Base-by-base conservation (phyloP, 805 yeast genomes). In the Ogataea pini region DNA sequence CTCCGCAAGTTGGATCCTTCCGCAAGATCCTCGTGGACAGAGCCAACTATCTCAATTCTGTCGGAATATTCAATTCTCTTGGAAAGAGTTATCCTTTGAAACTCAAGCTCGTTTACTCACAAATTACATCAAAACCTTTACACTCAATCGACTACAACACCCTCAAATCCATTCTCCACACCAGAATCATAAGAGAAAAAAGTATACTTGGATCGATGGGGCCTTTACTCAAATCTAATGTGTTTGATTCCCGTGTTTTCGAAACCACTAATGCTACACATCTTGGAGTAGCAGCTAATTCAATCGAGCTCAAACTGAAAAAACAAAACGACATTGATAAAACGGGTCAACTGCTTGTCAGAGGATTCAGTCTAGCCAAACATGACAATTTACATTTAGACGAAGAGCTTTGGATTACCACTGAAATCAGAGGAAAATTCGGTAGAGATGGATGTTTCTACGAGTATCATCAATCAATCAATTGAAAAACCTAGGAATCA, bases 381-480 rank as follows among this genome's bases (percentile, higher is more conserved):
- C 44, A 51, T 18, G 59, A 48, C 8, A 46, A 31, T 3, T 38
- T 52, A 27, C 50, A 38, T 1, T 57, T 61, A 3, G 77, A 76
- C n/a, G 72, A 77, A 7, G 81, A 77, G 51, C 77, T 78, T 17
- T 83, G 75, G 65, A 68, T 73, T 67, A 65, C 69, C 9, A 69
- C 77, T 3, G 77, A 76, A 5, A 68, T 82, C 0, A 58, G 54
- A 29, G 90, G 89, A 0, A 70, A 72, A 31, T 83, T 84, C 75
- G 91, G 89, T 12, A 70, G 64, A 24, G 92, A 86, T 63, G 91
- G 91, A 2, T 85, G 91, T 60, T 73, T 86, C 49, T 86, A 85
- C 61, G 73, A 72, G 31, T 49, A 36, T 18, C 22, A 36, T 4
- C n/a, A n/a, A 3, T 4, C n/a, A 14, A 6, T n/a, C 25, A 39